phyloP scores from a whole-genome alignment of 495 filamentous ascomycete species.

The Hypomontagnella monticulosa region DNA sequence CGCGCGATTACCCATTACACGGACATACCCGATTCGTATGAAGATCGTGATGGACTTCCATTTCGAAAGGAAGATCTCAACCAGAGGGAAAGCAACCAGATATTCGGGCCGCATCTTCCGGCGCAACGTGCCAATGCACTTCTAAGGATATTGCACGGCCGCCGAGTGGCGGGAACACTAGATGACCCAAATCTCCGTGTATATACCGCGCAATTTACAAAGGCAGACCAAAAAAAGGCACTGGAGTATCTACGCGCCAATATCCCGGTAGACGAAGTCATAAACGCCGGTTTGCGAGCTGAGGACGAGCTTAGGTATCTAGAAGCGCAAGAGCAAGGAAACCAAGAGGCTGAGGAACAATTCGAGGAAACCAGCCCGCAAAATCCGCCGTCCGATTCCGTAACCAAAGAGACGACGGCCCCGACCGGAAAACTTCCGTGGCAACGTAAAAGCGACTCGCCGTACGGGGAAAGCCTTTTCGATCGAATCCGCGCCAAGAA shows the following conservation, averaged over 20 bases:
- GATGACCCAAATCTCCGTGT: conserved; percentile 58
- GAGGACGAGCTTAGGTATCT: conserved; percentile 68
- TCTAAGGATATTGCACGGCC: conserved; percentile 74
- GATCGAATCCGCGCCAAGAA: conserved; percentile 60
- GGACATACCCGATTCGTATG: conserved; percentile 58
- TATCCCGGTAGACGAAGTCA: conserved; percentile 79
- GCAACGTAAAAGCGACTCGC: conserved; percentile 40
- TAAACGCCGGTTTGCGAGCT: conserved; percentile 62
- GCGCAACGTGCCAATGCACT: conserved; percentile 68
- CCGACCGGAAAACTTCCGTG: conserved; percentile 37
- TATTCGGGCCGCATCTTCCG: conserved; percentile 69
- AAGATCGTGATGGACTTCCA: conserved; percentile 56
- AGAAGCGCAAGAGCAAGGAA: conserved; percentile 63
- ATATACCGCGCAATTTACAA: conserved; percentile 47
- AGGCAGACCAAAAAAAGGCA: conserved; percentile 54
- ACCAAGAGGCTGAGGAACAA: conserved; percentile 38
- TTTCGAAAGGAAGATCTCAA: conserved; percentile 60
- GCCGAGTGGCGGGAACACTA: conserved; percentile 78
- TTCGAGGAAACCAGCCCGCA: conserved; percentile 35
- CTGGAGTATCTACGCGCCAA: conserved; percentile 74
- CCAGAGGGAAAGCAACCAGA: conserved; percentile 62
- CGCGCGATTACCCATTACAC: conserved; percentile 53
- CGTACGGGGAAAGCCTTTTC: conserved; percentile 60
- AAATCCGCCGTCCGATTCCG: conserved; percentile 56
- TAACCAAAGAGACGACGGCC: conserved; percentile 41